A percentile compares a stretch with the other conserved stretches of the same genome.
Evolutionary conservation across 2,329 filamentous ascomycete genomes (phyloP).

Genomic region (Calonectria ilicicola): DNA sequence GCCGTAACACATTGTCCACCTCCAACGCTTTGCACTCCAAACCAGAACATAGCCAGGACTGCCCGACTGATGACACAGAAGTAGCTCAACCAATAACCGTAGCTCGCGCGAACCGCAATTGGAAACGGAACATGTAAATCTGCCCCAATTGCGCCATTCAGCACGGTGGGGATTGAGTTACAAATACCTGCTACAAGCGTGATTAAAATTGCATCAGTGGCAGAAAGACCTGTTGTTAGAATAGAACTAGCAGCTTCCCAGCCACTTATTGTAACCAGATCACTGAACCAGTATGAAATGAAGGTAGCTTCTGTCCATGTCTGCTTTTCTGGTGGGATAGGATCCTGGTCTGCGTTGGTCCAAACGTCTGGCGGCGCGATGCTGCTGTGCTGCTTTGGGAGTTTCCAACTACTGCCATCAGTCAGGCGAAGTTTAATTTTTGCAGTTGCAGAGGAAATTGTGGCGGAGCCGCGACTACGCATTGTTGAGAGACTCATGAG

Average conservation of each 20-base stretch:
- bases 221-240: conserved; percentile 51
- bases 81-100: conserved; percentile 48
- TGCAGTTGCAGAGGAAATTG: background rate
- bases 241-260: conserved; percentile 47
- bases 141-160: conserved; percentile 54
- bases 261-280: conserved; percentile 51
- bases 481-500: background rate
- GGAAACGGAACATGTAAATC: conserved; percentile 49
- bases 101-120: conserved; percentile 41
- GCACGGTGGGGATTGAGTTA: conserved; percentile 57
- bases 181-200: conserved; percentile 60
- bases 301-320: conserved; percentile 59
- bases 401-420: background rate
- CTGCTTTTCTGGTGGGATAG: conserved; percentile 51
- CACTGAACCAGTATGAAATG: conserved; percentile 62
- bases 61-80: conserved; percentile 46
- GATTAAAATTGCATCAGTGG: conserved; percentile 60
- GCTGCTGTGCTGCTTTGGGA: conserved; percentile 29
- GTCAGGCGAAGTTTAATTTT: background rate
- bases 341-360: conserved; percentile 41
- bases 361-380: conserved; percentile 24
- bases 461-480: background rate
- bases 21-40: conserved; percentile 46
- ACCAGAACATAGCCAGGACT: conserved; percentile 47
- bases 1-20: conserved; percentile 38